A percentile compares a stretch with the other conserved stretches of the same genome.
phyloP scores from a whole-genome alignment of 2,329 filamentous ascomycete species.

The Nectriaceae sp. region DNA sequence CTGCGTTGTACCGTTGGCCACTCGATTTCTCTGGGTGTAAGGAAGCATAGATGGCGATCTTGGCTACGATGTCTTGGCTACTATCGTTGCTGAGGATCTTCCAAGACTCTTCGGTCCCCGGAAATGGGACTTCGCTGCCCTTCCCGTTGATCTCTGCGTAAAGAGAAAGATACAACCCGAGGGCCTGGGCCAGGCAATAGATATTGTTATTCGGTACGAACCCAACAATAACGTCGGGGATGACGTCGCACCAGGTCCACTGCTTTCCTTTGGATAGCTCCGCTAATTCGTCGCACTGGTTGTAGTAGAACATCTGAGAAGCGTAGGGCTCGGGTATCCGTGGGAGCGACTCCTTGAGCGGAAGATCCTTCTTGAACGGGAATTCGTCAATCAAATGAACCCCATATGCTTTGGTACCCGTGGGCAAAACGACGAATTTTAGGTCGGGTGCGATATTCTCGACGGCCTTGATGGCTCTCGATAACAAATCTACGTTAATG shows the following conservation, averaged over 20 bases:
- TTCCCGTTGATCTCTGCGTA: slow-evolving; percentile 38
- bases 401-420: slow-evolving; percentile 43
- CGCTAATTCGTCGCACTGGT: slow-evolving; percentile 43
- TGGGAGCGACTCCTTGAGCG: slow-evolving; percentile 39
- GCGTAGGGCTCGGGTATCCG: slow-evolving; percentile 44
- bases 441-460: slow-evolving; percentile 39
- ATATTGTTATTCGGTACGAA: slow-evolving; percentile 46
- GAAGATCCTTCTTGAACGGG: slow-evolving; percentile 33
- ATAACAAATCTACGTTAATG: slow-evolving; percentile 41
- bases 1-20: slow-evolving; percentile 43
- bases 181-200: slow-evolving; percentile 42
- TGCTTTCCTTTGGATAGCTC: slow-evolving; percentile 36
- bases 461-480: slow-evolving; percentile 39
- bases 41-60: slow-evolving; percentile 42
- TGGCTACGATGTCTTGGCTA: slow-evolving; percentile 39
- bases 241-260: slow-evolving; percentile 47
- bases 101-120: slow-evolving; percentile 37
- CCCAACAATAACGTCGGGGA: slow-evolving; percentile 45
- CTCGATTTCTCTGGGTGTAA: slow-evolving; percentile 41
- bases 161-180: slow-evolving; percentile 40
- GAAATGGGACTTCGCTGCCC: slow-evolving; percentile 37
- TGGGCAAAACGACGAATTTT: slow-evolving; percentile 42
- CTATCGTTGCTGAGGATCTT: slow-evolving; percentile 36
- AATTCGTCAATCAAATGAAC: slow-evolving; percentile 32
- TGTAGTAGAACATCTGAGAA: slow-evolving; percentile 48